Base-by-base conservation (phyloP, 495 filamentous ascomycete species). In the Glarea lozoyensis region DNA sequence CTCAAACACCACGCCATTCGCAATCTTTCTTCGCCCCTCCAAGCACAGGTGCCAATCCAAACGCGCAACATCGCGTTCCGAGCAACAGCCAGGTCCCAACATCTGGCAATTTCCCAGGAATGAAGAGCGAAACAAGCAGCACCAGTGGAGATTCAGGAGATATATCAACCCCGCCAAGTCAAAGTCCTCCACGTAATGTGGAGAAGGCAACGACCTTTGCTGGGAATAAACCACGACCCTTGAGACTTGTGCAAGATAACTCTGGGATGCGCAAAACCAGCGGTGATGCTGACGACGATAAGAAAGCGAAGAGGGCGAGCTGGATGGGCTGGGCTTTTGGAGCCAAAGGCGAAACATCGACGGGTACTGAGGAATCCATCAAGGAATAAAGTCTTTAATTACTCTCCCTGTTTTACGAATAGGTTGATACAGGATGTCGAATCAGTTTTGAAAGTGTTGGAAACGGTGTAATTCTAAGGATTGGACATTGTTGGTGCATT, bases 221-320 rank as follows among this genome's bases (percentile, higher is more conserved):
- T 2, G 83, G 82, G 4, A 88, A 79, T 49, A 87, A 86, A 54
- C 72, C 93, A 37, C 73, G 92, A 22, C 92, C 92, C 1, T 64
- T 98, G 55, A 70, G 90, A 30, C 70, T 98, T 10, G 92, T 98
- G 42, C 83, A 88, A 63, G 84, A 57, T 39, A 37, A 49, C 18
- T 31, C 43, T 3, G 65, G 29, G 42, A 49, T 12, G 56, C 57
- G 46, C 44, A 53, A 13, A 38, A 21, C 35, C 4, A 37, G 42
- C 32, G 47, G 51, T 32, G 60, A 53, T 30, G 60, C 55, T 18
- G 60, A 58, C 37, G 60, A 61, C 13, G 49, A 49, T 7, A 56
- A 53, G 10, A 61, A 56, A 22, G 63, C 60, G 43, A 76, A 76
- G 61, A 56, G 74, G 20, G 60, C 60, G 18, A 76, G 72, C 52